Evolutionary conservation across 257 asterid genomes (phyloP).

Genomic region (Solanum acaule): DNA sequence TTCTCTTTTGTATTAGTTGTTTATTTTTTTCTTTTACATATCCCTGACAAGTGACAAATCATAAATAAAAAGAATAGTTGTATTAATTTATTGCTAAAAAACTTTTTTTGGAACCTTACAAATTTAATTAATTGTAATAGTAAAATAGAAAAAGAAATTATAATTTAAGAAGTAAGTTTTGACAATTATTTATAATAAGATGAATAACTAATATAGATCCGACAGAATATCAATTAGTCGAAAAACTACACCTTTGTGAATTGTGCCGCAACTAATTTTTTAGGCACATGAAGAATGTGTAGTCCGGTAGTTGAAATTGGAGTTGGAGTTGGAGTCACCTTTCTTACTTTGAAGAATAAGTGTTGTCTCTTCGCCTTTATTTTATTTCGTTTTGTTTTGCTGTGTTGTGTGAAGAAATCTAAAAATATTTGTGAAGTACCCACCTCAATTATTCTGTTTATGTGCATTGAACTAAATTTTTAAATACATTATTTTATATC

Average conservation of each 20-base stretch:
- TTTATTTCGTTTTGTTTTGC: not conserved
- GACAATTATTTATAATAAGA: not conserved
- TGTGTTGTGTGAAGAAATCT: not conserved
- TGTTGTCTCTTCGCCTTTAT: not conserved
- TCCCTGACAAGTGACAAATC: too few relatives aligned
- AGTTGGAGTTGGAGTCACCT: not conserved
- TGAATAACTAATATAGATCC: too few relatives aligned
- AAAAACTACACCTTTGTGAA: not conserved
- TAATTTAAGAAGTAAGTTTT: too few relatives aligned
- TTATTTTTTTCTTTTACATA: too few relatives aligned
- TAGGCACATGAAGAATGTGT: not conserved
- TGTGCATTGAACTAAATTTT: not conserved
- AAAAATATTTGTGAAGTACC: not conserved
- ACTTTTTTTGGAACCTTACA: not conserved
- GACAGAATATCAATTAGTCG: not conserved
- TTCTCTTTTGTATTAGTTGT: too few relatives aligned
- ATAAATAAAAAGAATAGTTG: too few relatives aligned
- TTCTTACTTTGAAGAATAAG: not conserved
- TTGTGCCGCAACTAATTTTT: not conserved
- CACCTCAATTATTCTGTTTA: not conserved
- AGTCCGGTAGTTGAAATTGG: not conserved
- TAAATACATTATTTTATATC: not conserved
- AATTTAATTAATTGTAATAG: not conserved
- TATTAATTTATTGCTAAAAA: too few relatives aligned
- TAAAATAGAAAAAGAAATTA: not conserved